Conservation (phyloP, 768 basidiomycete species). For the Baorangia bicolor region DNA sequence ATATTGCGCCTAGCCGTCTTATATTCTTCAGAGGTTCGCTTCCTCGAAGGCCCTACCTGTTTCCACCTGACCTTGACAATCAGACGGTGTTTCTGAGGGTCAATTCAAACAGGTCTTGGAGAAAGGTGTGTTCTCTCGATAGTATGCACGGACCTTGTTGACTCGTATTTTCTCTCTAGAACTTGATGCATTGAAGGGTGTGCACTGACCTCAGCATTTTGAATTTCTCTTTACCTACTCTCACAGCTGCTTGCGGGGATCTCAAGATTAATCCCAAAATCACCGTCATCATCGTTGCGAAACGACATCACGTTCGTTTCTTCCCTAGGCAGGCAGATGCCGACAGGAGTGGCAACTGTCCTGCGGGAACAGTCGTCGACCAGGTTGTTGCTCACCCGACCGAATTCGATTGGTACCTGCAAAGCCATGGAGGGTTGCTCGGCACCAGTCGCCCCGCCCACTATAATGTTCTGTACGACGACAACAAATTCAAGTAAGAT, state of each 20-base stretch:
- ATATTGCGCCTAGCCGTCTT: constrained; percentile 59
- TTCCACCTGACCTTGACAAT: constrained; percentile 1
- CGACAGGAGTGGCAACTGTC: constrained; percentile 71
- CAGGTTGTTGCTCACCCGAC: constrained; percentile 64
- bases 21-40: constrained; percentile 72
- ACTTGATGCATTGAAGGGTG: constrained; percentile 59
- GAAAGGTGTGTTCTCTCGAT: constrained; percentile 40
- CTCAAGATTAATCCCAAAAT: constrained; percentile 62
- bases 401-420: constrained; percentile 77
- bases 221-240: constrained; percentile 2
- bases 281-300: constrained; percentile 78
- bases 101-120: constrained; percentile 52
- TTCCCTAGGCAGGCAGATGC: constrained; percentile 51
- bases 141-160: not conserved
- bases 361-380: constrained; percentile 79
- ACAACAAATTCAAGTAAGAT: constrained; percentile 59
- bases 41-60: not conserved
- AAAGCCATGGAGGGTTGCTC: constrained; percentile 73
- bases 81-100: constrained; percentile 58
- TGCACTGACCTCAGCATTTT: constrained; percentile 3
- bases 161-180: constrained; percentile 41
- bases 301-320: constrained; percentile 49
- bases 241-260: constrained; percentile 59
- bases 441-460: constrained; percentile 74
- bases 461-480: constrained; percentile 44